Conservation (phyloP, 2,329 filamentous ascomycete species). For the Fusarium multiceps region DNA sequence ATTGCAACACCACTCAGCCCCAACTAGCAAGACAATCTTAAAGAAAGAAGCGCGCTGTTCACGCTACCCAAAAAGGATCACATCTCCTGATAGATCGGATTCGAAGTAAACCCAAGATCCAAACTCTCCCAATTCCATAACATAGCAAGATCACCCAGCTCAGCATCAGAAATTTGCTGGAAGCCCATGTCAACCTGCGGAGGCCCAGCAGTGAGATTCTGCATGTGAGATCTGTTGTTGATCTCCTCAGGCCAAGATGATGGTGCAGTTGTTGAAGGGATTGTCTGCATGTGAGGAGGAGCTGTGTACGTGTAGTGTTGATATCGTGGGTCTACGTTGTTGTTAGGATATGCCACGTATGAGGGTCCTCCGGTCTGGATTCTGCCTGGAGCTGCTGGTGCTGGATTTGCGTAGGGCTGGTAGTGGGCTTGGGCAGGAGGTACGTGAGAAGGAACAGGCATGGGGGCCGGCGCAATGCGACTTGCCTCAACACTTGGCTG, state of each 20-base stretch:
- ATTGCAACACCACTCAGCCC: background rate
- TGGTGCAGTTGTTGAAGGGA: too few species aligned
- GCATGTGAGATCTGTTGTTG: background rate
- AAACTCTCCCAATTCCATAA: conserved; percentile 31
- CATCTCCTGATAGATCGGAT: conserved; percentile 18
- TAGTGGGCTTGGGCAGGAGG: background rate
- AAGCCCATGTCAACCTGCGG: conserved; percentile 3
- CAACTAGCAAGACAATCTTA: background rate
- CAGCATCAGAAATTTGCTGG: conserved; percentile 16
- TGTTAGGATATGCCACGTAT: background rate
- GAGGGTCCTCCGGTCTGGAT: background rate
- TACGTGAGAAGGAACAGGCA: background rate
- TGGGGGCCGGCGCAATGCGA: background rate
- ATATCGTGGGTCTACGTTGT: background rate
- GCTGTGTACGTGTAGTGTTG: background rate
- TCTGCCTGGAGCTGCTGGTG: background rate
- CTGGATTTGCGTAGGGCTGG: background rate
- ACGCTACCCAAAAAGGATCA: background rate
- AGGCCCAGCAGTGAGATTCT: background rate
- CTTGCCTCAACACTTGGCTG: background rate
- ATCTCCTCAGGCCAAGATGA: background rate
- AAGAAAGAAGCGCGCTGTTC: background rate
- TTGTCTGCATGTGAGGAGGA: background rate
- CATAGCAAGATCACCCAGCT: conserved; percentile 23
- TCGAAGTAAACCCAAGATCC: conserved; percentile 16